A percentile compares a stretch with the other conserved stretches of the same genome.
Evolutionary conservation across 345 rosid species (phyloP).

Genomic region (Conringia planisiliqua): DNA sequence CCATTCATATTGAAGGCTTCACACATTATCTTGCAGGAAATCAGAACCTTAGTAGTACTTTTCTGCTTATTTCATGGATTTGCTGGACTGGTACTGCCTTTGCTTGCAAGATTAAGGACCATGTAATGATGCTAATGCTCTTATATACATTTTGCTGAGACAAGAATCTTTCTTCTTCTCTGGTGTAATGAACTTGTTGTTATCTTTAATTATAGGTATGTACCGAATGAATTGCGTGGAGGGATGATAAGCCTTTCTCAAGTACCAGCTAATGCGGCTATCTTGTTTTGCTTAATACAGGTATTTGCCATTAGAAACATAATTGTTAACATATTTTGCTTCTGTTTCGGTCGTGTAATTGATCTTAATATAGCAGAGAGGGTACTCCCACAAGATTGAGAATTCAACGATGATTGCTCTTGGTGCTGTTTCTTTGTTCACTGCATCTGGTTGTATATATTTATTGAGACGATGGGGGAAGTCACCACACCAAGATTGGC

Average conservation of each 20-base stretch:
- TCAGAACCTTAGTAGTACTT: slow-evolving; percentile 60
- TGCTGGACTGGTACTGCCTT: slow-evolving; percentile 68
- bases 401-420: slow-evolving; percentile 68
- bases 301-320: slow-evolving; percentile 31
- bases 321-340: not conserved
- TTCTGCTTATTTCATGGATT: slow-evolving; percentile 78
- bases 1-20: not conserved
- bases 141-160: not conserved
- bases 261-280: slow-evolving; percentile 75
- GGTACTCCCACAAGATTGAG: slow-evolving; percentile 54
- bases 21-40: slow-evolving; percentile 59
- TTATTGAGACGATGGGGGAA: slow-evolving; percentile 80
- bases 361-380: slow-evolving; percentile 57
- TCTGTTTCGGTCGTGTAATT: not conserved
- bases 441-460: slow-evolving; percentile 77
- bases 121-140: slow-evolving; percentile 43
- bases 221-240: slow-evolving; percentile 88
- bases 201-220: slow-evolving; percentile 58
- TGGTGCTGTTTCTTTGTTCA: slow-evolving; percentile 62
- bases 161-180: slow-evolving; percentile 4
- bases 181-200: slow-evolving; percentile 4
- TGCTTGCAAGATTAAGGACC: slow-evolving; percentile 89
- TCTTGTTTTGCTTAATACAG: slow-evolving; percentile 56
- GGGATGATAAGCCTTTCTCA: slow-evolving; percentile 92
- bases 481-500: slow-evolving; percentile 86